Evolutionary conservation across 306 rosid genomes (phyloP).

Genomic region (Casuarina glauca): DNA sequence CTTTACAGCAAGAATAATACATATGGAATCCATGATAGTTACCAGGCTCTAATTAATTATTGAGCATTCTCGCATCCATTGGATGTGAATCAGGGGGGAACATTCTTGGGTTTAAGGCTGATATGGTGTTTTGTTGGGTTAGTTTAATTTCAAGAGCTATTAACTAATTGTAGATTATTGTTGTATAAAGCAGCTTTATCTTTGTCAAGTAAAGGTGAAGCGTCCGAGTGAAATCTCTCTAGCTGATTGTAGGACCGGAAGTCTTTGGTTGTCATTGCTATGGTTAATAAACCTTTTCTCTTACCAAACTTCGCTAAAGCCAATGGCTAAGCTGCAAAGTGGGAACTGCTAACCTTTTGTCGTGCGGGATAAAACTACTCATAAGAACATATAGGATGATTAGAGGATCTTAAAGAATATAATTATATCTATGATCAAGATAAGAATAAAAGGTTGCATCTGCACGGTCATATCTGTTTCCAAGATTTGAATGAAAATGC

Average conservation of each 20-base stretch:
- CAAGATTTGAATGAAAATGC: background rate
- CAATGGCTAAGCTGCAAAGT: too few relatives aligned
- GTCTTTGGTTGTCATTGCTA: background rate
- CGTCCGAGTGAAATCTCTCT: too few relatives aligned
- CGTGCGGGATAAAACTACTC: too few relatives aligned
- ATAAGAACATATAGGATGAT: background rate
- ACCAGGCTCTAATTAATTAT: background rate
- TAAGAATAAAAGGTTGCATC: background rate
- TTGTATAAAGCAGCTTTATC: too few relatives aligned
- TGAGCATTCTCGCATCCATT: background rate
- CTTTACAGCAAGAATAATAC: slow-evolving; percentile 17
- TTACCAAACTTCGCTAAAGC: background rate
- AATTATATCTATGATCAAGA: background rate
- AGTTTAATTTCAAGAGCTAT: background rate
- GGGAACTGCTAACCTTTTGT: too few relatives aligned
- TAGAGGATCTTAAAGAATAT: background rate
- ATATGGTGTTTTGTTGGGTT: too few relatives aligned
- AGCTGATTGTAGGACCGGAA: background rate
- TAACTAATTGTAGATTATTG: background rate
- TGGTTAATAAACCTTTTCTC: background rate
- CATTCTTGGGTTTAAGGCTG: too few relatives aligned
- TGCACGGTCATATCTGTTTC: background rate
- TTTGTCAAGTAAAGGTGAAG: too few relatives aligned
- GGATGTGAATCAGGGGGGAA: background rate
- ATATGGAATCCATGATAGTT: slow-evolving; percentile 23